These are phyloP conservation scores for Plasmodium knowlesi DNA, from an alignment of 169 alveolate species.

Conservation along the genomic window DNA sequence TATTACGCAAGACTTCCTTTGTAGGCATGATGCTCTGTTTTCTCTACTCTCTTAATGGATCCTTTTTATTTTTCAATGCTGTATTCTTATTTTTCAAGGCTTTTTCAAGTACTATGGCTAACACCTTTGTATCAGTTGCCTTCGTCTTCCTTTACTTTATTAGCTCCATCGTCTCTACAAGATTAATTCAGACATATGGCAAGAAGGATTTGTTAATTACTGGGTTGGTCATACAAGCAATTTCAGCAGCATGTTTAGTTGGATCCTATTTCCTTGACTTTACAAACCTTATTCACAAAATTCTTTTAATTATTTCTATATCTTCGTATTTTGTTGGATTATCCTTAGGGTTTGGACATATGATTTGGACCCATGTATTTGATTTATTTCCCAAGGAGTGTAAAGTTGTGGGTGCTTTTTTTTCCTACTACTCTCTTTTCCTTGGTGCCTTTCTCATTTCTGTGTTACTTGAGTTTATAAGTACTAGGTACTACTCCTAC, in stretches of 20 bases:
- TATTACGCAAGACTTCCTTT: conserved; percentile 11
- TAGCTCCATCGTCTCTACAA: conserved; percentile 1
- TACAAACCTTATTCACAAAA: background rate
- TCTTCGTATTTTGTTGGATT: conserved; percentile 16
- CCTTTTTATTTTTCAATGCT: conserved; percentile 11
- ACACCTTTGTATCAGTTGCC: background rate
- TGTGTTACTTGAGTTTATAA: conserved; percentile 2
- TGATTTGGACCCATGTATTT: conserved; percentile 53
- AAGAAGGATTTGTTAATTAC: conserved; percentile 5
- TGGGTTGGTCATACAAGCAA: conserved; percentile 19
- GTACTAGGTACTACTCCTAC: background rate
- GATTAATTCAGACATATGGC: background rate
- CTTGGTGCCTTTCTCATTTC: conserved; percentile 45
- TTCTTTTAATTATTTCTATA: conserved; percentile 7
- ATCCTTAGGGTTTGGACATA: conserved; percentile 67
- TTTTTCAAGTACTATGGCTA: background rate
- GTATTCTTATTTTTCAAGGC: conserved; percentile 11
- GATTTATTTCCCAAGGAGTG: conserved; percentile 44
- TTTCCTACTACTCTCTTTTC: conserved; percentile 35
- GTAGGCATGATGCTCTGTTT: conserved; percentile 16
- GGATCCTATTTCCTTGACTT: conserved; percentile 4
- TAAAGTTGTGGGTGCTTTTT: conserved; percentile 36
- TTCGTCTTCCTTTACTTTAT: conserved; percentile 20
- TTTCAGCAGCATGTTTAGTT: conserved; percentile 2
- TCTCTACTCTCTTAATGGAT: conserved; percentile 36